Evolutionary conservation across 2,329 filamentous ascomycete genomes (phyloP).

Genomic region (Penicillium griseofulvum): DNA sequence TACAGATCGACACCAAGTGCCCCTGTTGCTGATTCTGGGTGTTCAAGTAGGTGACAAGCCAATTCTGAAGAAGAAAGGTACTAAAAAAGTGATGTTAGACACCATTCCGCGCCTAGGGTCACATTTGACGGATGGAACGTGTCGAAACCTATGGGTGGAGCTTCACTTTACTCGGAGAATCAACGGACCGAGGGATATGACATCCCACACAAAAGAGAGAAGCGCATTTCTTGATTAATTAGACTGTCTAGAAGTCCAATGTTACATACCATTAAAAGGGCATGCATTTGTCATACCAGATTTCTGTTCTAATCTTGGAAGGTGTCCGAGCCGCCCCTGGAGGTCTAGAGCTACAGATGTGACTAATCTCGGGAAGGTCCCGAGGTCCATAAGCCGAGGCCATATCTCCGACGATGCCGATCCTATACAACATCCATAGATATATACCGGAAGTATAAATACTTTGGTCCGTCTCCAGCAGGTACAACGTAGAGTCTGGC

Average conservation of each 20-base stretch:
- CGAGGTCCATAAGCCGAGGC: background rate
- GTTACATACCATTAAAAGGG: no score
- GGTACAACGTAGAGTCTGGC: background rate
- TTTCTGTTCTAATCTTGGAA: no score
- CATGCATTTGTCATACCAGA: no score
- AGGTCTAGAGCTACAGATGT: constrained; percentile 6
- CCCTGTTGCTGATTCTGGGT: background rate
- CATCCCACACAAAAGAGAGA: no score
- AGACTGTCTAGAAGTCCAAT: no score
- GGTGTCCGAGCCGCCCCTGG: no score
- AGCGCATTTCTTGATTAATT: no score
- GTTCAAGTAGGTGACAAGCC: background rate
- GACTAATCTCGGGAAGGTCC: background rate
- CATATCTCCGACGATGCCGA: background rate
- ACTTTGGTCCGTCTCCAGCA: background rate
- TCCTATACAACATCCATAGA: no score
- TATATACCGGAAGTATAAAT: background rate
- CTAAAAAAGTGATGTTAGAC: background rate
- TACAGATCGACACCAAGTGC: background rate
- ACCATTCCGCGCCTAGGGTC: background rate
- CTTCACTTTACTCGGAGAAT: no score
- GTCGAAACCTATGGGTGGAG: no score
- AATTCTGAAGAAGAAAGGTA: background rate
- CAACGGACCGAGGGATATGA: no score
- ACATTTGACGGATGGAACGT: background rate